Evolutionary conservation across 1,284 basidiomycete genomes (phyloP).

Genomic region (Marasmius tenuissimus): DNA sequence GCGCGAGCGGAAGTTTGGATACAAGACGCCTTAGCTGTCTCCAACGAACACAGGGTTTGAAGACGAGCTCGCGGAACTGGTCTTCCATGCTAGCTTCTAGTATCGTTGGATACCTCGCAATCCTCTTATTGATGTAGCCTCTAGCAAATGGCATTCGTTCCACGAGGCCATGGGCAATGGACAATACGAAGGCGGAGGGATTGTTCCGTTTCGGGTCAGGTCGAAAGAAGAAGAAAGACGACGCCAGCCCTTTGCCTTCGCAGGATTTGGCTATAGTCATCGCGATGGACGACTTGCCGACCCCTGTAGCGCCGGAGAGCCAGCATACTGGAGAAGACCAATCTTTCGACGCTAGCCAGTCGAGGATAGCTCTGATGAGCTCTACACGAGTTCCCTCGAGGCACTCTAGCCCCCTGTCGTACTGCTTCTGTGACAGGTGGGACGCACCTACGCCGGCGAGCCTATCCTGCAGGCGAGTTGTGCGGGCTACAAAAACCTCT

Average conservation of each 20-base stretch:
- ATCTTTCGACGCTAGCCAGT: not conserved
- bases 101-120: not conserved
- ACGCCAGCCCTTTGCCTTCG: not conserved
- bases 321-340: not conserved
- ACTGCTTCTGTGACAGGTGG: not conserved
- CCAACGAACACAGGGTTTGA: not conserved
- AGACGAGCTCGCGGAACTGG: not conserved
- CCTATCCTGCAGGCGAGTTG: not conserved
- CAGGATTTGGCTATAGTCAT: not conserved
- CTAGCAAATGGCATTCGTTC: not conserved
- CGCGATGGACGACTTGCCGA: not conserved
- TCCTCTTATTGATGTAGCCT: not conserved
- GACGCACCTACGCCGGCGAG: not conserved
- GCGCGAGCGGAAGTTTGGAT: not conserved
- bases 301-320: not conserved
- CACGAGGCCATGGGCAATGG: not conserved
- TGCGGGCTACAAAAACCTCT: too few species aligned
- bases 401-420: not conserved
- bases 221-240: not conserved
- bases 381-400: not conserved
- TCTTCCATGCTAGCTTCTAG: not conserved
- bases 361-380: not conserved
- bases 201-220: not conserved
- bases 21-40: too few species aligned
- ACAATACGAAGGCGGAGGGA: not conserved